Percentiles rank a stretch among this genome's conserved stretches.
Conservation (phyloP, 1,284 basidiomycete species). For the Vanrija sp. region DNA sequence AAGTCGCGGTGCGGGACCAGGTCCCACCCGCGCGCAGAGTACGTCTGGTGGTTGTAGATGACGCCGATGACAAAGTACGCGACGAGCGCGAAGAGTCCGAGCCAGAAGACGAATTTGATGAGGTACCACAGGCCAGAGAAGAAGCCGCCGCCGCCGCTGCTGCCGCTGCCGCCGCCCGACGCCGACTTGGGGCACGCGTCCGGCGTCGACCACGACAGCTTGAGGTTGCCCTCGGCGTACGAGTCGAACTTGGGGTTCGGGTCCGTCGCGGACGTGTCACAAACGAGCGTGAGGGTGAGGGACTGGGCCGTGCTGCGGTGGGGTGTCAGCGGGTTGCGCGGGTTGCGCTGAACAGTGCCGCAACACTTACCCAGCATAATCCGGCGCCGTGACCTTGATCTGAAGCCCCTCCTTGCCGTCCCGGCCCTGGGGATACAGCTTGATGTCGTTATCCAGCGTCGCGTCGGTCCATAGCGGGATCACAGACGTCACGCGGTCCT, state of each 20-base stretch:
- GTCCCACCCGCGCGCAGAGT: conserved; percentile 48
- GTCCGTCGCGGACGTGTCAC: conserved; percentile 9
- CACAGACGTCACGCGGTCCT: conserved; percentile 42
- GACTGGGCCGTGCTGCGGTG: conserved; percentile 5
- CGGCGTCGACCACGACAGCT: conserved; percentile 40
- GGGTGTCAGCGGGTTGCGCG: too few species aligned
- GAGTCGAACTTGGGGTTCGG: conserved; percentile 14
- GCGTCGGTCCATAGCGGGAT: conserved; percentile 43
- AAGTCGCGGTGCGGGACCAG: conserved; percentile 50
- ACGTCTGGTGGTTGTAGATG: conserved; percentile 50
- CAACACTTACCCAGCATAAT: conserved; percentile 44
- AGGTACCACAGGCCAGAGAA: conserved; percentile 30
- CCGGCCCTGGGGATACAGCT: conserved; percentile 21
- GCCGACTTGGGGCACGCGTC: conserved; percentile 39
- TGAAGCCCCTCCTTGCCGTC: conserved; percentile 32
- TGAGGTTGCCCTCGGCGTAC: conserved; percentile 34
- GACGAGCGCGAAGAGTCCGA: conserved; percentile 27
- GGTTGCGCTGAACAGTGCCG: too few species aligned
- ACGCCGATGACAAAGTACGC: conserved; percentile 47
- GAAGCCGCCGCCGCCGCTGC: conserved; percentile 20
- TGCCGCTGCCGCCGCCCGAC: conserved; percentile 8
- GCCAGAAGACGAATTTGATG: conserved; percentile 44
- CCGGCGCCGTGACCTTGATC: conserved; percentile 30
- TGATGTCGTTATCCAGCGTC: conserved; percentile 23
- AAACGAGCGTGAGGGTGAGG: conserved; percentile 5